These are phyloP conservation scores for Penicillium coprophilum DNA, from an alignment of 495 filamentous ascomycete species.

Conservation along the genomic window DNA sequence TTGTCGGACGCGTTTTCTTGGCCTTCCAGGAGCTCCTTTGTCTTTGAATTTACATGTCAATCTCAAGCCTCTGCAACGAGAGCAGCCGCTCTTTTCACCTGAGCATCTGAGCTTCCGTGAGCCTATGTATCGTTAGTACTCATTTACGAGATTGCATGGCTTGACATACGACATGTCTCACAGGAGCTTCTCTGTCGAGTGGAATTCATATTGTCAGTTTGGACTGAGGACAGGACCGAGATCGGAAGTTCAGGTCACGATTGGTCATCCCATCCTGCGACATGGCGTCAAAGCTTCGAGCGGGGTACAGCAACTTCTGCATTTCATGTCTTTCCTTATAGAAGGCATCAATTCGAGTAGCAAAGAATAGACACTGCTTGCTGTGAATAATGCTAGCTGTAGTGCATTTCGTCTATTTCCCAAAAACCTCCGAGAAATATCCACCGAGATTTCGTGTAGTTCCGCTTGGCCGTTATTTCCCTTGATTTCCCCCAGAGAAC, in stretches of 20 bases:
- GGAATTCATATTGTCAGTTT: constrained; percentile 17
- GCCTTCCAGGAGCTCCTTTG: constrained; percentile 28
- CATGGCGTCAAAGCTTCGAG: constrained; percentile 25
- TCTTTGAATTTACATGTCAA: constrained; percentile 30
- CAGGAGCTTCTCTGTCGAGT: constrained; percentile 27
- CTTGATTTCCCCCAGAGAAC: not conserved
- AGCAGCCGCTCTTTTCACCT: constrained; percentile 29
- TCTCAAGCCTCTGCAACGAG: constrained; percentile 20
- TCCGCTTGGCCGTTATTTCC: not conserved
- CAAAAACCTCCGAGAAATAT: too few relatives aligned
- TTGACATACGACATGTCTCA: not conserved
- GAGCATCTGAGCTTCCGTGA: constrained; percentile 31
- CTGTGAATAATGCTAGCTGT: too few relatives aligned
- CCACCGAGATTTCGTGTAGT: not conserved
- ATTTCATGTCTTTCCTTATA: too few relatives aligned
- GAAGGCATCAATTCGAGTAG: too few relatives aligned
- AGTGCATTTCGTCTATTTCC: too few relatives aligned
- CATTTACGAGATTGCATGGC: too few relatives aligned
- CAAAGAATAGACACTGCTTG: too few relatives aligned
- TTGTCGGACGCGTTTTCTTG: constrained; percentile 22
- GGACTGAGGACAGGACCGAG: not conserved
- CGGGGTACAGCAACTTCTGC: constrained; percentile 25
- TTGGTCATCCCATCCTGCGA: constrained; percentile 23
- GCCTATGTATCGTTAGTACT: constrained; percentile 13
- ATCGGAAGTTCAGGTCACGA: not conserved